Evolutionary conservation across 805 yeast species (phyloP).

Genomic region (Saturnispora saitoi): DNA sequence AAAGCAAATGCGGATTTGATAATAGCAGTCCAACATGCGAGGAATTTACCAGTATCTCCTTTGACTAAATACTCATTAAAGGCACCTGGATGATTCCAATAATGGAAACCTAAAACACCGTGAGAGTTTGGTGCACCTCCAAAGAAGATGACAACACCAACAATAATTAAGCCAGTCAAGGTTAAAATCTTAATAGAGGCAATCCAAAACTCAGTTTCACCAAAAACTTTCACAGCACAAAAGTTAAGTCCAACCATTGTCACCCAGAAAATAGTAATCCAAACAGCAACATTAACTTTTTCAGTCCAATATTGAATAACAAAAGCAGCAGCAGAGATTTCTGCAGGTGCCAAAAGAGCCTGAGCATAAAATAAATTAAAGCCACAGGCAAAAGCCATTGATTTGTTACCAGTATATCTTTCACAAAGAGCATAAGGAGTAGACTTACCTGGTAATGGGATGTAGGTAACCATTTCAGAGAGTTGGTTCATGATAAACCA

Average conservation of each 20-base stretch:
- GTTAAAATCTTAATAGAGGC: conserved; percentile 57
- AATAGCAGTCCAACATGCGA: conserved; percentile 55
- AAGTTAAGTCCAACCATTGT: conserved; percentile 39
- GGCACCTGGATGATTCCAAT: conserved; percentile 32
- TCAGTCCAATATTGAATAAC: conserved; percentile 56
- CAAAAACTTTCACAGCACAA: conserved; percentile 41
- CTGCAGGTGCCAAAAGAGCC: conserved; percentile 48
- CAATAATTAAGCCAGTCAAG: conserved; percentile 51
- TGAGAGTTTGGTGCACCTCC: conserved; percentile 53
- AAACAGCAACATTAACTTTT: conserved; percentile 46
- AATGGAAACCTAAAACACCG: conserved; percentile 36
- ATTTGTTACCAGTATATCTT: conserved; percentile 35
- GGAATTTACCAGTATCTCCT: conserved; percentile 54
- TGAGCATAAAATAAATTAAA: conserved; percentile 38
- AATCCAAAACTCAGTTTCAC: conserved; percentile 59
- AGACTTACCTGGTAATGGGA: conserved; percentile 58
- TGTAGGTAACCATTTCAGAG: conserved; percentile 60
- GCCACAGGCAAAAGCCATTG: conserved; percentile 55
- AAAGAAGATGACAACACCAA: conserved; percentile 49
- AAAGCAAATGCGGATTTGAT: conserved; percentile 61
- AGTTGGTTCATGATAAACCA: conserved; percentile 56
- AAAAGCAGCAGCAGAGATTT: conserved; percentile 56
- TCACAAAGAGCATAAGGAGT: conserved; percentile 42
- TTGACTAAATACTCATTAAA: conserved; percentile 41
- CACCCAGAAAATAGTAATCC: conserved; percentile 47